Evolutionary conservation across 2,329 filamentous ascomycete genomes (phyloP), one percentile per base, ranked within the genome.

Genomic region (Rhinocladiella mackenziei): DNA sequence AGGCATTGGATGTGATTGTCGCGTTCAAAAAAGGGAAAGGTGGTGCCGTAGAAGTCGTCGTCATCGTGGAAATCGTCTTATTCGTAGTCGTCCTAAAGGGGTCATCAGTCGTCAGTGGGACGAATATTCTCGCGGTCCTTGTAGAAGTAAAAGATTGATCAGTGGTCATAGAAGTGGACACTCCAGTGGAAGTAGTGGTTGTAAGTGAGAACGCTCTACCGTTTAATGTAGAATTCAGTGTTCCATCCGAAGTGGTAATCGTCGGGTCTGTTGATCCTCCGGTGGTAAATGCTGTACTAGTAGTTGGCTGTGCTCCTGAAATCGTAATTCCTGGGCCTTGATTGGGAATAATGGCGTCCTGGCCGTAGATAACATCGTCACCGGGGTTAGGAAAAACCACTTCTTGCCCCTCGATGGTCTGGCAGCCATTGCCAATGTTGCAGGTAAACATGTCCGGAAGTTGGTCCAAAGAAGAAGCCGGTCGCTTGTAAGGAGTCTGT

Each of bases 381-480:
- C 84, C 85, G 5, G 83, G 81, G 40, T 79, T 62, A 28, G 85
- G 84, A 68, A 83, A 88, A 55, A 72, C 59, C 25, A 84, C 71
- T 47, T 84, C 78, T 33, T 70, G 61, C 26, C 71, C 68, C 57
- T 81, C 78, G 5, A 64, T 61, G 25, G 80, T 84, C 30, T 61
- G 69, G 67, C 83, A 87, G 36, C 66, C 70, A 40, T 77, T 75
- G 34, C 62, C 62, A 38, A 86, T 65, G 62, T 89, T 89, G 65
- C 82, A 84, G 39, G 83, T 73, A 60, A 87, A 89, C 64, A 89
- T 76, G 34, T 73, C 65, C 1, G 86, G 85, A 1, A 84, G 78
- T 31, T 63, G 62, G 45, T 69, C 66, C 61, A 86, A 79, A 35
- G 44, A 33, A 45, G 11, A 38, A n/a, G n/a, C n/a, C 42, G 34